Evolutionary conservation across 1,284 basidiomycete genomes (phyloP).

Genomic region (Apiotrichum laibachii): DNA sequence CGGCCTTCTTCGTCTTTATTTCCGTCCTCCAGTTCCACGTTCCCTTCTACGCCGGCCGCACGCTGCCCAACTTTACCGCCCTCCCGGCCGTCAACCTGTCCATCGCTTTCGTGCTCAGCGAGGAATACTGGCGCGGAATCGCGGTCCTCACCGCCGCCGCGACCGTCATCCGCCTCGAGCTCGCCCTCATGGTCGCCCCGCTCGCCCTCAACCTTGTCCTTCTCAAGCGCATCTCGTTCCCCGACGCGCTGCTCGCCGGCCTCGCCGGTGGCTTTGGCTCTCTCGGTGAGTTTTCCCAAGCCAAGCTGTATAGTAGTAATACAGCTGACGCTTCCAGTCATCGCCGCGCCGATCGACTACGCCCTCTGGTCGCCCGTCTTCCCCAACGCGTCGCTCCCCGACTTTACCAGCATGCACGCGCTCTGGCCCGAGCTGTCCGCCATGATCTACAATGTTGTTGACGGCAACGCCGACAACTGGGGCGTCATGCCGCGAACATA

Average conservation of each 20-base stretch:
- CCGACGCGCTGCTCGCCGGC: constrained; percentile 58
- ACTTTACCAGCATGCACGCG: constrained; percentile 49
- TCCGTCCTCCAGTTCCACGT: constrained; percentile 84
- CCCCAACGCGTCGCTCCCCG: constrained; percentile 35
- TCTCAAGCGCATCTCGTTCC: constrained; percentile 54
- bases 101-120: constrained; percentile 29
- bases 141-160: constrained; percentile 63
- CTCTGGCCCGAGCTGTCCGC: constrained; percentile 85
- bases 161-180: constrained; percentile 76
- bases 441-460: constrained; percentile 79
- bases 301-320: background rate
- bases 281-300: constrained; percentile 55
- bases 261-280: constrained; percentile 59
- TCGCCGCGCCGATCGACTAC: constrained; percentile 71
- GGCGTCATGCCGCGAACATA: constrained; percentile 73
- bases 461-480: constrained; percentile 87
- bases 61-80: constrained; percentile 91
- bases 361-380: constrained; percentile 68
- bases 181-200: constrained; percentile 66
- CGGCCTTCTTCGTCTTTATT: constrained; percentile 65
- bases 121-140: constrained; percentile 38
- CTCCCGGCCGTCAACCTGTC: constrained; percentile 57
- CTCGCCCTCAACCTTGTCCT: constrained; percentile 61
- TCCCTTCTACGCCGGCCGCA: constrained; percentile 87
- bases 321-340: constrained; percentile 51